Percentiles rank a stretch among this genome's conserved stretches.
Conservation (phyloP, 176 grass and related monocot genomes). For the Lolium perenne region DNA sequence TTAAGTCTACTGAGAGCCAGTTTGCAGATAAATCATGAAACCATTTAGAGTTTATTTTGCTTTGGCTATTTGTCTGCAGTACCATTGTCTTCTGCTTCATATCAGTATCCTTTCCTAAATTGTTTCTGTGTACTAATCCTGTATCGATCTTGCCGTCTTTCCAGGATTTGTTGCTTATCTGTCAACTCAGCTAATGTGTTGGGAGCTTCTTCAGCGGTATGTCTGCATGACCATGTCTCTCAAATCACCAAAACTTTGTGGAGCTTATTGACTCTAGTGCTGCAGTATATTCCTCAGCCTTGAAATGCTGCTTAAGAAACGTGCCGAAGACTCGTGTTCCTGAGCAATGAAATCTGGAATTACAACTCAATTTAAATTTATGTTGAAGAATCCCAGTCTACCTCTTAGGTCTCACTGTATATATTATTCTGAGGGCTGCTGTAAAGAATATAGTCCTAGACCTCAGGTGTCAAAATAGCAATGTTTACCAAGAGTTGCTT, state of each 20-base stretch:
- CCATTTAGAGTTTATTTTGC: not conserved
- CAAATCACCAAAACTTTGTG: not conserved
- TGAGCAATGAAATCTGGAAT: not conserved
- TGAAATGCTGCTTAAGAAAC: not conserved
- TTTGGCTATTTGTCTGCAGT: not conserved
- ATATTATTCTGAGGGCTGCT: not conserved
- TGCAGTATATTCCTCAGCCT: not conserved
- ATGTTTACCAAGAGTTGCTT: slow-evolving; percentile 16
- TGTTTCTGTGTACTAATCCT: slow-evolving; percentile 20
- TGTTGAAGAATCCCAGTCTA: not conserved
- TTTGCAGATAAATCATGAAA: slow-evolving; percentile 13
- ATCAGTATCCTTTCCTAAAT: not conserved
- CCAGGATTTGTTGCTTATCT: slow-evolving; percentile 59
- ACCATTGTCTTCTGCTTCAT: not conserved
- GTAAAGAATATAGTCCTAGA: slow-evolving; percentile 24
- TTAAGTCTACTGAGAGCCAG: not conserved
- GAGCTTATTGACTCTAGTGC: slow-evolving; percentile 6
- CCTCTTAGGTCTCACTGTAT: not conserved
- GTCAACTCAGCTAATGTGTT: slow-evolving; percentile 66
- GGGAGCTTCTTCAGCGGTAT: slow-evolving; percentile 59
- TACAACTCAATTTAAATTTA: not conserved
- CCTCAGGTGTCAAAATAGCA: slow-evolving; percentile 18
- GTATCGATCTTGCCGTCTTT: not conserved
- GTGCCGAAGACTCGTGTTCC: not conserved
- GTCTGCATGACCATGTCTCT: not conserved